Base-by-base conservation (phyloP, 345 rosid species). In the Gossypium arboreum region DNA sequence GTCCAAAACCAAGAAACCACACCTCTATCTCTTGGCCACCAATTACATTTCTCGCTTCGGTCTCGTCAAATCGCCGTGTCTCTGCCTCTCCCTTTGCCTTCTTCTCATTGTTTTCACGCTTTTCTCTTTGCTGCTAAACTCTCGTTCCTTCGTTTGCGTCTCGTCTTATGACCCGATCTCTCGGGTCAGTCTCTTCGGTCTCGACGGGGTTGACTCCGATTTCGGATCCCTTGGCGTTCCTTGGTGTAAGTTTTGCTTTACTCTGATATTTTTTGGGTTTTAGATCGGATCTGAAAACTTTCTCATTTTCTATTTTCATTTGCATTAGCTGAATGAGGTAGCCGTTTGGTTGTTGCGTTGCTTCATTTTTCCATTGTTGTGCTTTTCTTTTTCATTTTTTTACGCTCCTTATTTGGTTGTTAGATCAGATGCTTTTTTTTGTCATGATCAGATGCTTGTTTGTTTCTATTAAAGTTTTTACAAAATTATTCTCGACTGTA, bases 181-280 rank as follows among this genome's bases (percentile, higher is more conserved):
- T 50, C 92, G 97, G 76, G 84, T 85, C 80, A 92, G 88, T 24
- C 86, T 90, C 68, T 90, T 86, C 77, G 93, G 91, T 1, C 69
- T 90, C 51, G 97, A 92, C 41, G 97, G 94, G 2, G 84, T 90
- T 55, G 98, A 88, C 60, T 91, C 97, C 25, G 97, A 93, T 73
- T 96, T 96, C 76, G 99, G 97, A 20, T 83, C 82, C 77, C 91
- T 96, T 24, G 99, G 99, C 73, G 99, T 92, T 77, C 99, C 99
- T 82, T 96, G 98, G 97, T 95, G 99, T 95, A 91, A 89, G 98
- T 82, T 72, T 75, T 78, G 77, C 10, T 57, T 60, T 56, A 68
- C 61, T 34, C 7, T 1, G 41, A 34, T 34, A 34, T 34, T 34
- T 34, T 34, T 34, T 34, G 41, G 41, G 41, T 34, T 34, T 34